Base-by-base conservation (phyloP, 768 basidiomycete species). In the Rhodosporidiobolus odoratus region DNA sequence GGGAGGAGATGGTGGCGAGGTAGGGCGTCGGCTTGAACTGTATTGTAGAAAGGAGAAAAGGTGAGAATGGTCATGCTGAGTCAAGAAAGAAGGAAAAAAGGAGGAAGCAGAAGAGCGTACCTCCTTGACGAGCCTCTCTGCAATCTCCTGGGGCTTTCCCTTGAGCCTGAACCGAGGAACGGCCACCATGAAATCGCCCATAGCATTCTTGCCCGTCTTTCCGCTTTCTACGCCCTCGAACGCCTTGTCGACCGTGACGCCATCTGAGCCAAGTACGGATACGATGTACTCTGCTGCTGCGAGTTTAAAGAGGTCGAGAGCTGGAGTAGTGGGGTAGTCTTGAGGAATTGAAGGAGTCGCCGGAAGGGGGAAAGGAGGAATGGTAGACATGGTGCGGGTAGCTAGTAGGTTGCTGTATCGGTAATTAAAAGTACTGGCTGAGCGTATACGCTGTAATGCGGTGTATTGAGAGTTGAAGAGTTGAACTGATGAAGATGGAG, bases 161-260 rank as follows among this genome's bases (percentile, higher is more conserved):
- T 88, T 87, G 34, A 95, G 81, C 65, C 90, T 84, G 81, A 94
- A 97, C 71, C 94, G 85, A n/a, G 93, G 90, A 58, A 97, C 80
- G 1, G 95, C 92, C 27, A 97, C 85, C 0, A 89, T 89, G 75
- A 96, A 92, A 81, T 98, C 95, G 53, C 85, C 87, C 6, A 43
- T 23, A 43, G 69, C 70, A n/a, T 65, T 59, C 67, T 75, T 75
- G n/a, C 90, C 91, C 80, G 94, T 94, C 81, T 94, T 92, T 43
- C 90, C 91, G 72, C 88, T 90, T 78, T 93, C 89, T 1, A 96
- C 88, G 30, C 90, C 93, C 32, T 84, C 79, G 80, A 90, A 96
- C 0, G 87, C 91, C 76, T 90, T 86, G 48, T 90, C 89, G 35
- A 91, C 69, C 9, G 77, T 71, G 34, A 80, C 67, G 6, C 69